Evolutionary conservation across 1,139 yeast genomes (phyloP).

Genomic region (Protomyces inouyei): DNA sequence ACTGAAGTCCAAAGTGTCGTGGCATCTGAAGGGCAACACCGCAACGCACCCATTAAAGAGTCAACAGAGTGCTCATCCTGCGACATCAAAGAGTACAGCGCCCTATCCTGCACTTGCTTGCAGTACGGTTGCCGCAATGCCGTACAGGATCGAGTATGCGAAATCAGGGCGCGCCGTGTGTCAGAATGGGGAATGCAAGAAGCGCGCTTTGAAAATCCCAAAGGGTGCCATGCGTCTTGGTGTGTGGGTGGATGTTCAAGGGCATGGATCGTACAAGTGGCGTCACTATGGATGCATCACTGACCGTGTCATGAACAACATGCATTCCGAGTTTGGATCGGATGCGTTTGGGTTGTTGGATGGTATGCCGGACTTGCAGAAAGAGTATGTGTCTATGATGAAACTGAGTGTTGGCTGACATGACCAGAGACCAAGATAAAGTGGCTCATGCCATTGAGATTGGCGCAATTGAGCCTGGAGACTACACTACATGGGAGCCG

Average conservation of each 20-base stretch:
- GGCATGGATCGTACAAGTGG: slow-evolving; percentile 14
- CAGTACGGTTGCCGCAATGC: too few species aligned
- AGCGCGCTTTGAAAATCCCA: slow-evolving; percentile 6
- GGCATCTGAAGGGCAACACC: background rate
- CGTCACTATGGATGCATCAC: slow-evolving; percentile 25
- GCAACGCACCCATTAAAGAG: background rate
- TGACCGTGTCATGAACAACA: slow-evolving; percentile 6
- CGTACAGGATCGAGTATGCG: slow-evolving; percentile 13
- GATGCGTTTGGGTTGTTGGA: slow-evolving; percentile 9
- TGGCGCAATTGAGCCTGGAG: background rate
- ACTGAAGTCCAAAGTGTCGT: too few species aligned
- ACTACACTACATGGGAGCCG: background rate
- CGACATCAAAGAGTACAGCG: background rate
- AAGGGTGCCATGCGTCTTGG: slow-evolving; percentile 23
- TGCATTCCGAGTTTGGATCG: background rate
- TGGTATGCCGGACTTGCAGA: slow-evolving; percentile 5
- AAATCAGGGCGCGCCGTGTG: slow-evolving; percentile 12
- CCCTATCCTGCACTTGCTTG: background rate
- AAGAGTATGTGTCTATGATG: background rate
- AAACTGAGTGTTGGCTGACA: background rate
- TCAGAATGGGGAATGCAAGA: slow-evolving; percentile 16
- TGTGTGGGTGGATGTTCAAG: slow-evolving; percentile 17
- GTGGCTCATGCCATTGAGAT: background rate
- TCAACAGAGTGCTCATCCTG: background rate
- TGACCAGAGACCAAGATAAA: background rate